phyloP scores from a whole-genome alignment of 2,329 filamentous ascomycete species.

The Fusarium albidum region DNA sequence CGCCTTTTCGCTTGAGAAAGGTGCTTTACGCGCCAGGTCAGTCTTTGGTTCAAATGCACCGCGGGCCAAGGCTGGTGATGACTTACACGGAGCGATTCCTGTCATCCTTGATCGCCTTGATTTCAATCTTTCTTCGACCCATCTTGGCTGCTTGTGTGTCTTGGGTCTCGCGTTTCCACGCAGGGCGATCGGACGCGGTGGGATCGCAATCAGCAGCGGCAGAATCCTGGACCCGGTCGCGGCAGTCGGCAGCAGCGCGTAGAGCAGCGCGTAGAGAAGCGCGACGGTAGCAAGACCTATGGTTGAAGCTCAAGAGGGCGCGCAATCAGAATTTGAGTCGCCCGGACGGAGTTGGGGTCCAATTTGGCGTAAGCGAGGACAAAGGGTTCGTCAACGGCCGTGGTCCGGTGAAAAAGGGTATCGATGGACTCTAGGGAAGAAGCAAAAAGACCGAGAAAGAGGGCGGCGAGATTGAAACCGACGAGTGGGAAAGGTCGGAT shows the following conservation, averaged over 20 bases:
- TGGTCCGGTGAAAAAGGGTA: slow-evolving; percentile 20
- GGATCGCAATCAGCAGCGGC: slow-evolving; percentile 14
- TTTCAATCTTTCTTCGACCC: slow-evolving; percentile 99
- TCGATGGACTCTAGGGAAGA: slow-evolving; percentile 14
- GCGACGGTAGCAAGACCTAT: not conserved
- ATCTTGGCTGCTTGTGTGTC: slow-evolving; percentile 57
- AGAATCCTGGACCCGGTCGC: slow-evolving; percentile 9
- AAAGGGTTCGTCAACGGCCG: slow-evolving; percentile 25
- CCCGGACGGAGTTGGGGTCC: slow-evolving; percentile 7
- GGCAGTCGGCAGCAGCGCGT: slow-evolving; percentile 18
- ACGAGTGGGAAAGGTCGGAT: slow-evolving; percentile 14
- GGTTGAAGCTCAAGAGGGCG: slow-evolving; percentile 7
- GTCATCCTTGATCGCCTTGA: slow-evolving; percentile 99
- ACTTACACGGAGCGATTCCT: slow-evolving; percentile 96
- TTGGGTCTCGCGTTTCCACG: slow-evolving; percentile 34
- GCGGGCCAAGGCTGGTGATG: not conserved
- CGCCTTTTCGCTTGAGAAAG: slow-evolving; percentile 98
- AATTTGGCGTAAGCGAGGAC: slow-evolving; percentile 30
- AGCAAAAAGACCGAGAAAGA: slow-evolving; percentile 8
- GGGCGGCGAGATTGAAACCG: not conserved
- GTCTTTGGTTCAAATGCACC: slow-evolving; percentile 12
- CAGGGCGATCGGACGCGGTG: slow-evolving; percentile 28
- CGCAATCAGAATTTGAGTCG: slow-evolving; percentile 16
- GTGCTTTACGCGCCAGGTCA: slow-evolving; percentile 66
- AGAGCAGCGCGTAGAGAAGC: slow-evolving; percentile 13